These are phyloP conservation scores for Elaphomyces granulatus DNA, from an alignment of 495 filamentous ascomycete genomes.

Conservation along the genomic window DNA sequence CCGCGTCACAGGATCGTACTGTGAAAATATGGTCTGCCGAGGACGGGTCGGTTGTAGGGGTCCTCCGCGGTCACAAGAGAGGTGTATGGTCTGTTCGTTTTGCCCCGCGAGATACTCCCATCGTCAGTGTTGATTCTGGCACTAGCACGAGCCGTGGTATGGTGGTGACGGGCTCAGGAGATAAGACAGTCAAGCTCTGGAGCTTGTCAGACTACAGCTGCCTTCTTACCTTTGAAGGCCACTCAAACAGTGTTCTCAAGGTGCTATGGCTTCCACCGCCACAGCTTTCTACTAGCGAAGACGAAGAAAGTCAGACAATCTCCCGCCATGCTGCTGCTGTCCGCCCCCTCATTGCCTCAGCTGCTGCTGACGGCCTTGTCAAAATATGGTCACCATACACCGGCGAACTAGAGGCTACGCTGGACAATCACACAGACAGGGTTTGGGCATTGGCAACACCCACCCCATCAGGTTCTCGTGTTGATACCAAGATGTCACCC, in stretches of 20 bases:
- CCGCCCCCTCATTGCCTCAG: slow-evolving; percentile 56
- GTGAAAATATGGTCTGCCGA: slow-evolving; percentile 92
- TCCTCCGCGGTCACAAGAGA: slow-evolving; percentile 80
- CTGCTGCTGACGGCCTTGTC: slow-evolving; percentile 89
- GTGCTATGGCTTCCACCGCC: slow-evolving; percentile 73
- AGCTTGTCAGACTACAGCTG: slow-evolving; percentile 86
- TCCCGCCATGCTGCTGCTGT: slow-evolving; percentile 13
- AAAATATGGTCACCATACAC: slow-evolving; percentile 79
- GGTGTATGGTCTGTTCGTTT: slow-evolving; percentile 94
- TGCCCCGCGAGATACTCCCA: slow-evolving; percentile 60
- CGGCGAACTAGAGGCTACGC: slow-evolving; percentile 72
- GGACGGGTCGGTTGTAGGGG: slow-evolving; percentile 74
- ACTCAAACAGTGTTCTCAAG: slow-evolving; percentile 89
- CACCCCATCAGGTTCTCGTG: slow-evolving; percentile 32
- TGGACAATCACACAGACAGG: slow-evolving; percentile 92
- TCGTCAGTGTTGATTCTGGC: slow-evolving; percentile 52
- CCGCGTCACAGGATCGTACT: slow-evolving; percentile 88
- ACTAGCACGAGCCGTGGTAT: slow-evolving; percentile 51
- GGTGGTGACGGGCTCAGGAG: slow-evolving; percentile 75
- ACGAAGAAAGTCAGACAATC: slow-evolving; percentile 19
- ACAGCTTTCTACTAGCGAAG: slow-evolving; percentile 25
- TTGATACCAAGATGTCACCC: slow-evolving; percentile 22
- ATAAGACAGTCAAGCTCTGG: slow-evolving; percentile 96
- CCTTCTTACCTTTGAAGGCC: slow-evolving; percentile 85
- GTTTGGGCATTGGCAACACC: slow-evolving; percentile 79